Conservation (phyloP, 2,329 filamentous ascomycete genomes). For the Leptoxyphium fumago region DNA sequence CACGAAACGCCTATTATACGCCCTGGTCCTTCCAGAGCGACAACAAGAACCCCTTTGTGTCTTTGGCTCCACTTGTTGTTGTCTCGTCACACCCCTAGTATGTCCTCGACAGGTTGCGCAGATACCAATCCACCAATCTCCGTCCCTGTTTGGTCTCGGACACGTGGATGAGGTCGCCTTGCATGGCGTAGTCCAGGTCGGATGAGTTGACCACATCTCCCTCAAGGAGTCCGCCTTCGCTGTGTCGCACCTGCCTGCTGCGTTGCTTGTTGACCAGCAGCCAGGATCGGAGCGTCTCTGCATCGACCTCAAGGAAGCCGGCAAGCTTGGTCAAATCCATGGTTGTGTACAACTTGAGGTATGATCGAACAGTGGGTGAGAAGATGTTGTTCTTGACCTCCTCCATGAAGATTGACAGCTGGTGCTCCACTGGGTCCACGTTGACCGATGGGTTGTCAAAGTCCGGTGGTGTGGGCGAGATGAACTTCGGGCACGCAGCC, state of each 20-base stretch:
- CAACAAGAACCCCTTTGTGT: background rate
- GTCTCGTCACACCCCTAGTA: slow-evolving; percentile 43
- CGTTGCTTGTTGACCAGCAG: slow-evolving; percentile 97
- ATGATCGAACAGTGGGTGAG: slow-evolving; percentile 94
- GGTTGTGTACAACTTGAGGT: slow-evolving; percentile 96
- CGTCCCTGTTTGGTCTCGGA: slow-evolving; percentile 97
- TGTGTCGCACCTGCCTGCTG: slow-evolving; percentile 90
- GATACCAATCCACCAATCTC: slow-evolving; percentile 96
- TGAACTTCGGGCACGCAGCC: slow-evolving; percentile 97
- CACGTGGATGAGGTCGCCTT: slow-evolving; percentile 95
- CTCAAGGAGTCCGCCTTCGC: slow-evolving; percentile 75
- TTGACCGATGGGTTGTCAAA: slow-evolving; percentile 95
- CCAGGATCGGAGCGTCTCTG: slow-evolving; percentile 90
- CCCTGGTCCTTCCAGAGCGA: background rate
- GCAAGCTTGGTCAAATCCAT: slow-evolving; percentile 98
- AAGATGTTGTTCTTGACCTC: slow-evolving; percentile 99
- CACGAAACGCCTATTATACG: background rate
- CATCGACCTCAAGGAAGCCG: slow-evolving; percentile 89
- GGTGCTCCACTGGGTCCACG: slow-evolving; percentile 93
- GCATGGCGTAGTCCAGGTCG: slow-evolving; percentile 93
- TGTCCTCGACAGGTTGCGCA: slow-evolving; percentile 87
- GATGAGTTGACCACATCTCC: slow-evolving; percentile 86
- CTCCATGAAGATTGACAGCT: slow-evolving; percentile 96
- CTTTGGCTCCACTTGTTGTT: no score
- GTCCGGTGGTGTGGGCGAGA: slow-evolving; percentile 89